Evolutionary conservation across 805 yeast genomes (phyloP), one percentile per base, ranked within the genome.

Genomic region (Teunomyces kruisii): DNA sequence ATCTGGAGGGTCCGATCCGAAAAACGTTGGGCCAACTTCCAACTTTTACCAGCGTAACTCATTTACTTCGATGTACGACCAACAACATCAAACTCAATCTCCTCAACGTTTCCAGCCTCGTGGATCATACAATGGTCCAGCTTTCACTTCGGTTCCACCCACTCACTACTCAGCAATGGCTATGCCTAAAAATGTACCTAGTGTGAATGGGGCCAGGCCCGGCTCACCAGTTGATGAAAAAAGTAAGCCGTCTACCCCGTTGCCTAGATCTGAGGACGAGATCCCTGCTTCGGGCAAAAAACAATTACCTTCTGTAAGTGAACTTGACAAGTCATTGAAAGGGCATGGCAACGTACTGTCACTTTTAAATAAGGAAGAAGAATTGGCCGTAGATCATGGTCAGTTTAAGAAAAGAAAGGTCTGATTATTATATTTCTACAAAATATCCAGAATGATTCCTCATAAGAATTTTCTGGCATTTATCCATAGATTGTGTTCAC

Each of bases 221-320:
- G 36, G 29, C n/a, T 29, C 35, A 4, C 28, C 45, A 7, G n/a
- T 32, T 10, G 6, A n/a, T 19, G 32, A 9, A 10, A 30, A n/a
- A 22, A 9, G 10, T 29, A 40, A 33, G 15, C 32, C 40, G 5
- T 13, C 24, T 13, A 22, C 35, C 15, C 28, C 28, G 19, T 12
- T 32, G 35, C 35, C 33, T 15, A 9, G 19, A 31, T 31, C 33
- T 24, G 42, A 39, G 10, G 30, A 26, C 3, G 15, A 26, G n/a
- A 19, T 14, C 10, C 32, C 43, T 22, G 4, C 38, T 3, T 29
- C n/a, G 22, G 12, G 36, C 4, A 55, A 51, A 32, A 53, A 59
- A 29, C 61, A 55, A 35, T 55, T 69, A 16, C 74, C 74, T 3
- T 62, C 68, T 7, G 71, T 69, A 30, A 60, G 63, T 29, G 74